Percentiles rank a stretch among this genome's conserved stretches.
phyloP scores from a whole-genome alignment of 2,329 filamentous ascomycete genomes.

The Dactylellina leptospora region DNA sequence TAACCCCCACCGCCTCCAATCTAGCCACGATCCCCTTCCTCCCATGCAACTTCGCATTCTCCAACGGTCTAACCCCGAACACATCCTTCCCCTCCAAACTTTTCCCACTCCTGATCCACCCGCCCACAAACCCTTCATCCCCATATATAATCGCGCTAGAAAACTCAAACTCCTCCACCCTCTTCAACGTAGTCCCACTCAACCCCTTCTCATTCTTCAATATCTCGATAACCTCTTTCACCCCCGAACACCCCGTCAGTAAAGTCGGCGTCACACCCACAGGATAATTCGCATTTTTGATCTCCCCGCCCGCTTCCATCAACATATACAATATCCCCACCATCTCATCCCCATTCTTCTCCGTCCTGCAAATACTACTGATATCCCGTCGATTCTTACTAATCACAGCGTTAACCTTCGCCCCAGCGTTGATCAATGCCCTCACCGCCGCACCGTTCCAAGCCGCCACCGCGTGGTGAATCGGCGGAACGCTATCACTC shows the following conservation, averaged over 20 bases:
- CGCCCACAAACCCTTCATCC: constrained; percentile 1
- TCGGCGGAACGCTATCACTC: constrained; percentile 2
- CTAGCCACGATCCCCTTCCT: constrained; percentile 1
- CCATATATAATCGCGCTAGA: constrained; percentile 15
- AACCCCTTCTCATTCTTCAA: constrained; percentile 1
- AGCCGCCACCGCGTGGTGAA: constrained; percentile 23
- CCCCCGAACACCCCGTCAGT: constrained; percentile 6
- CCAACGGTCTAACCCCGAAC: constrained; percentile 17
- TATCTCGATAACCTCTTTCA: constrained; percentile 10
- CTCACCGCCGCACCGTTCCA: constrained; percentile 15
- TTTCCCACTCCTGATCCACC: constrained; percentile 1
- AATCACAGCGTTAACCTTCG: constrained; percentile 16
- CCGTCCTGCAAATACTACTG: background rate
- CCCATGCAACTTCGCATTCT: constrained; percentile 10
- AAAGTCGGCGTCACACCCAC: constrained; percentile 4
- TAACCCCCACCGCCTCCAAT: constrained; percentile 12
- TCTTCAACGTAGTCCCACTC: background rate
- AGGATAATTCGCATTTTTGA: background rate
- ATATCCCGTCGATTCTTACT: constrained; percentile 6
- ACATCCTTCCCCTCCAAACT: constrained; percentile 18
- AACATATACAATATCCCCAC: constrained; percentile 17
- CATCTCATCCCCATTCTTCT: constrained; percentile 2
- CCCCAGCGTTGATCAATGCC: constrained; percentile 11
- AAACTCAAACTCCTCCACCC: constrained; percentile 7
- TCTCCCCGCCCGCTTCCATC: background rate